A percentile compares a stretch with the other conserved stretches of the same genome.
Conservation (phyloP, 164 flowering plant genomes). For the Umbellularia californica region DNA sequence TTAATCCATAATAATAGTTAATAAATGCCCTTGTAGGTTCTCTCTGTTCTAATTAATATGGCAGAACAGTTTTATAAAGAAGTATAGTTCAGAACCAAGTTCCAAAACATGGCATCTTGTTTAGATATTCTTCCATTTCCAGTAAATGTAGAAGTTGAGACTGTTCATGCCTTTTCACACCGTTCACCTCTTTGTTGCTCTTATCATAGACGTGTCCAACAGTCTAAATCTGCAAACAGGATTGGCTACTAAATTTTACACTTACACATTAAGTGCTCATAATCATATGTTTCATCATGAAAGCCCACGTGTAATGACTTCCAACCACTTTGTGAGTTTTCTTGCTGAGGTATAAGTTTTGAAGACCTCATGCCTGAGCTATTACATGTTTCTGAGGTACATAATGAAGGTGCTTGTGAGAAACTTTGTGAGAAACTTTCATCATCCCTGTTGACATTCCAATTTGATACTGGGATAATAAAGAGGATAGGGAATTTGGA, state of each 20-base stretch:
- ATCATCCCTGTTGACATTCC: too few species aligned
- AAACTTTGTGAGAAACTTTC: too few species aligned
- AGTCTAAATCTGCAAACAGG: neutral
- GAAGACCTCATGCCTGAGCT: too few species aligned
- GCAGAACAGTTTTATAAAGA: neutral
- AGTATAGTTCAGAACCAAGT: neutral
- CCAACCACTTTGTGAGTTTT: too few species aligned
- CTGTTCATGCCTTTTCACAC: neutral
- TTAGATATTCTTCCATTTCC: neutral
- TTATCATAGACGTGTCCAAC: neutral
- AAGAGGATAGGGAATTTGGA: too few species aligned
- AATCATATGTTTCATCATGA: neutral
- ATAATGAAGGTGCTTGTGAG: too few species aligned
- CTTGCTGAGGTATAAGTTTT: too few species aligned
- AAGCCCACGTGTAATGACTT: neutral
- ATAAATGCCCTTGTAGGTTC: neutral
- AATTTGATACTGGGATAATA: too few species aligned
- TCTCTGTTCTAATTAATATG: neutral
- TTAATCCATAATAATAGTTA: neutral
- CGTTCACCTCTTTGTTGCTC: neutral
- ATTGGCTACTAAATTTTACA: neutral
- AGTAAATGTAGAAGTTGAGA: neutral
- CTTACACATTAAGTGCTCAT: neutral
- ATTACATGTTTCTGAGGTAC: too few species aligned
- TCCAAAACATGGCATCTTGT: neutral